Evolutionary conservation across 2,329 filamentous ascomycete genomes (phyloP).

Genomic region (Arachnomyces sp.): DNA sequence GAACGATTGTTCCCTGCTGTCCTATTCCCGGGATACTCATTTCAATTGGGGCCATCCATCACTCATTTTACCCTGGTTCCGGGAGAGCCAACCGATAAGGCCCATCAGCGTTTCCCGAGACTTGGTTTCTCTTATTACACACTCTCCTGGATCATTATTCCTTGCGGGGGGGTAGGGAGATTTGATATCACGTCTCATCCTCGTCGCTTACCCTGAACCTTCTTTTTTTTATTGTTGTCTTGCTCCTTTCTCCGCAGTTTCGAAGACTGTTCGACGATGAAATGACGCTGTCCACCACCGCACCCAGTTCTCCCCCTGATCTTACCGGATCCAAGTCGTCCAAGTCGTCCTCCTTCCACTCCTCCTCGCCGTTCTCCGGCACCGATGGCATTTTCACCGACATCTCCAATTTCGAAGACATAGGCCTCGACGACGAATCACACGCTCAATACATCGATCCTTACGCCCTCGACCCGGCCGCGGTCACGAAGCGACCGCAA

Average conservation of each 20-base stretch:
- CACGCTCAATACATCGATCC: constrained; percentile 35
- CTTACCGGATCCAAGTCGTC: constrained; percentile 81
- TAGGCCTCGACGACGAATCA: constrained; percentile 68
- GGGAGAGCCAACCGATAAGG: too few species aligned
- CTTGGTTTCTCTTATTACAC: too few species aligned
- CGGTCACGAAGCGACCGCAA: constrained; percentile 20
- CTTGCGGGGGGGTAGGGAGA: constrained; percentile 4
- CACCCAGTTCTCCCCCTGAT: constrained; percentile 63
- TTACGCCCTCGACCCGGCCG: constrained; percentile 34
- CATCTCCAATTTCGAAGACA: constrained; percentile 83
- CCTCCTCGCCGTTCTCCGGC: constrained; percentile 64
- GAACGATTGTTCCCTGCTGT: too few species aligned
- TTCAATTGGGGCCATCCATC: too few species aligned
- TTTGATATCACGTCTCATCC: constrained; percentile 6
- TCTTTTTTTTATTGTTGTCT: constrained; percentile 2
- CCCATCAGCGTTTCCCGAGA: too few species aligned
- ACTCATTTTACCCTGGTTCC: too few species aligned
- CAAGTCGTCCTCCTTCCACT: constrained; percentile 81
- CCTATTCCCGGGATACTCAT: too few species aligned
- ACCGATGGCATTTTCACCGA: constrained; percentile 59
- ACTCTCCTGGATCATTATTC: too few species aligned
- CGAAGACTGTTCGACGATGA: constrained; percentile 19
- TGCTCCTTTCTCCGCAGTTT: constrained; percentile 5
- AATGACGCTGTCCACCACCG: constrained; percentile 38
- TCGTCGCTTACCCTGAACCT: not conserved